Percentiles rank a stretch among this genome's conserved stretches.
phyloP scores from a whole-genome alignment of 306 rosid genomes.

The Cucumis melo region DNA sequence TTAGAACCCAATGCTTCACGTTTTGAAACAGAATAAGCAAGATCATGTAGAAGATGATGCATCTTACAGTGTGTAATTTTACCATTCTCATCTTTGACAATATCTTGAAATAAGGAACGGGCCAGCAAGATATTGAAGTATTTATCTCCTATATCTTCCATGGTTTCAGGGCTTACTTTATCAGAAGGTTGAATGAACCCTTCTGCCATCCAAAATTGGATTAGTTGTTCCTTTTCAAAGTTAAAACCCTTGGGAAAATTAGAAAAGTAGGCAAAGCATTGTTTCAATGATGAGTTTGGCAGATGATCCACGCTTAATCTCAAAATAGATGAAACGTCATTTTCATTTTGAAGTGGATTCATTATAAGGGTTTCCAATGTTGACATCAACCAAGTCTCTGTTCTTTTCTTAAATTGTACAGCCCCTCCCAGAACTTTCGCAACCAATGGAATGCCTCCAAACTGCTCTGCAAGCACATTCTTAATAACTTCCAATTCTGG shows the following conservation, averaged over 20 bases:
- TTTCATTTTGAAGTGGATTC: not conserved
- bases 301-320: constrained; percentile 13
- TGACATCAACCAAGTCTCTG: not conserved
- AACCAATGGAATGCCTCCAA: constrained; percentile 15
- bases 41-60: constrained; percentile 8
- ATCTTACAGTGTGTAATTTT: constrained; percentile 1
- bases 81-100: not conserved
- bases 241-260: not conserved
- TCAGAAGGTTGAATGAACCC: constrained; percentile 7
- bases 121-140: constrained; percentile 5
- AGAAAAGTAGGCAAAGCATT: constrained; percentile 2
- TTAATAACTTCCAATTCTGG: constrained; percentile 2
- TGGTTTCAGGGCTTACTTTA: not conserved
- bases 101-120: constrained; percentile 4
- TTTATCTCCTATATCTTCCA: constrained; percentile 7
- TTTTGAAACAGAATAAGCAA: constrained; percentile 1
- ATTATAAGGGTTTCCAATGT: not conserved
- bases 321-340: not conserved
- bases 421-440: constrained; percentile 16
- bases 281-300: not conserved
- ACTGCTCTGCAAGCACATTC: constrained; percentile 8
- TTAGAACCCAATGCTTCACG: not conserved
- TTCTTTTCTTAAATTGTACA: not conserved
- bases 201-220: constrained; percentile 5
- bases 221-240: constrained; percentile 1